Conservation (phyloP, 148 eudicot species). For the Rhododendron simsii region DNA sequence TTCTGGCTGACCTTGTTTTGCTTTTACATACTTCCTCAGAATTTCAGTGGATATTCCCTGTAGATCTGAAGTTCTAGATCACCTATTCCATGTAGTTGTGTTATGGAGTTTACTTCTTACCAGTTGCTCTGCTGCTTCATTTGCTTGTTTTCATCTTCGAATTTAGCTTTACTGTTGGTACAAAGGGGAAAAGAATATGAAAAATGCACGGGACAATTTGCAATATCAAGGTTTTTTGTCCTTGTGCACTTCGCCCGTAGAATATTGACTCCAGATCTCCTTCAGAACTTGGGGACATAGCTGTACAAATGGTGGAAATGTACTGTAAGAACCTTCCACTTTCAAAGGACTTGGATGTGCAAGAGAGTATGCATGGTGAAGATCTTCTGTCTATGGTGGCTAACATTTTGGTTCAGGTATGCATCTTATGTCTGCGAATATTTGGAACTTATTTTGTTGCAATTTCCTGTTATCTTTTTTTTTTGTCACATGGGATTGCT, state of each 20-base stretch:
- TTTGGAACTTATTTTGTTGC: neutral
- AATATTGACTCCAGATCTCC: slow-evolving; percentile 12
- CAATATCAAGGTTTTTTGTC: neutral
- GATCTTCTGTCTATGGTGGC: slow-evolving; percentile 77
- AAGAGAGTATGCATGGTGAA: slow-evolving; percentile 93
- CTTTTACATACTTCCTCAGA: neutral
- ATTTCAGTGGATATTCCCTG: neutral
- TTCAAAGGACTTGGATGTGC: slow-evolving; percentile 87
- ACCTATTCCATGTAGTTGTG: neutral
- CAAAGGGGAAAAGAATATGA: neutral
- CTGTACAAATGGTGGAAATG: slow-evolving; percentile 61
- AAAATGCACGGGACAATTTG: too few relatives aligned
- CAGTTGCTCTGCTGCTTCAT: neutral
- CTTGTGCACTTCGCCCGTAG: slow-evolving; percentile 6
- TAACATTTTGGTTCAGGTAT: slow-evolving; percentile 80
- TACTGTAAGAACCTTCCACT: slow-evolving; percentile 69
- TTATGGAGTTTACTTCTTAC: neutral
- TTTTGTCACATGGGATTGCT: neutral
- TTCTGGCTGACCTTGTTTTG: neutral
- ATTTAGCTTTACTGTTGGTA: neutral
- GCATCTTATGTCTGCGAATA: neutral
- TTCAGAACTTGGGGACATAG: slow-evolving; percentile 62
- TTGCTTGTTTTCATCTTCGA: neutral
- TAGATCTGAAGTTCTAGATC: neutral
- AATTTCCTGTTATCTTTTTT: neutral